Evolutionary conservation across 805 yeast species (phyloP), one percentile per base, ranked within the genome.

Genomic region (Candida ortonii): DNA sequence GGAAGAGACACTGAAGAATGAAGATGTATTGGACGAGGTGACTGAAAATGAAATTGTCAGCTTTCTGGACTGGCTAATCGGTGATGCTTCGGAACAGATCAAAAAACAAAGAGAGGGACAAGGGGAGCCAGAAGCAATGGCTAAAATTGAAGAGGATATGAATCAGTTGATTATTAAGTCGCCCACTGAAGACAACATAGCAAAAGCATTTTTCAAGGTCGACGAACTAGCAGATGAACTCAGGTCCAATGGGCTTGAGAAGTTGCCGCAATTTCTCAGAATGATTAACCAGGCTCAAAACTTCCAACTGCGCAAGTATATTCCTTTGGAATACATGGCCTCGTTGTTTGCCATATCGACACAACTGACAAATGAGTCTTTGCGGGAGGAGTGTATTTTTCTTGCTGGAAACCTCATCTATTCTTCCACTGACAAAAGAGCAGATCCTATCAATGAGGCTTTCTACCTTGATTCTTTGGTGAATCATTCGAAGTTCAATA

Each of bases 361-460:
- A 22, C 57, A 61, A 28, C 34, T 71, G 1, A 53, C 61, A 5
- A 50, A 59, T 16, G 56, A 57, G n/a, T 48, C 50, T 8, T 19
- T 44, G 34, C 47, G 68, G 43, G 50, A 50, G 22, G 41, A 55
- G 43, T 65, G 71, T 25, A 44, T 68, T 31, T 59, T 57, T 37
- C 38, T 59, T 15, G 44, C 72, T 3, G 78, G 76, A 3, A 61
- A 61, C 22, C 40, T 73, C 41, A 48, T 75, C 16, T 74, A 73
- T 38, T 36, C 56, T 1, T 39, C 61, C 4, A 60, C 63, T 3
- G 67, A 61, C n/a, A 61, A 67, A 18, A 58, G 71, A 32, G 61
- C 72, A 40, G 80, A 75, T 49, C 70, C 71, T 1, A 59, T 72
- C 13, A 73, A 71, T 46, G 80, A 73, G 48, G 64, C 68, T 2